A percentile compares a stretch with the other conserved stretches of the same genome.
phyloP scores from a whole-genome alignment of 2,329 filamentous ascomycete genomes.

The Coleophoma eucalyptorum region DNA sequence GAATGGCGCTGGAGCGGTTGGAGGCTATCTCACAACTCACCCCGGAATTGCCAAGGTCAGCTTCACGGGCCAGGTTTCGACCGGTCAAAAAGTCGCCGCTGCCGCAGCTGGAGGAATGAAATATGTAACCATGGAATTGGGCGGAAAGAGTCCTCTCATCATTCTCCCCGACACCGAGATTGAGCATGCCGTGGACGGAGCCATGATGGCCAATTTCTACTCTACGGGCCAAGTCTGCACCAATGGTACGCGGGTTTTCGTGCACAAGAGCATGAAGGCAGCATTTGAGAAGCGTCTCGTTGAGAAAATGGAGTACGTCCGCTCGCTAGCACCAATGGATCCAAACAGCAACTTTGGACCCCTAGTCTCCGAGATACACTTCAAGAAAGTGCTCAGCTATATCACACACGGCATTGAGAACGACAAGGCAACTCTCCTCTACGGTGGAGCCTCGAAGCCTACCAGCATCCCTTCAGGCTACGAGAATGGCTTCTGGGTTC shows the following conservation, averaged over 20 bases:
- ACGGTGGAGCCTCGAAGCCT: conserved; percentile 63
- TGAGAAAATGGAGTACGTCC: conserved; percentile 65
- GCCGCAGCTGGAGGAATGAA: conserved; percentile 78
- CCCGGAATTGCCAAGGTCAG: conserved; percentile 76
- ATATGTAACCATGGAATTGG: conserved; percentile 88
- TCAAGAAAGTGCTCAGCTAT: conserved; percentile 74
- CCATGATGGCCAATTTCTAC: conserved; percentile 94
- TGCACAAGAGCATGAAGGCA: conserved; percentile 61
- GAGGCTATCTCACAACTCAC: conserved; percentile 71
- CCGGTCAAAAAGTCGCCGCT: conserved; percentile 76
- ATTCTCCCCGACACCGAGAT: conserved; percentile 77
- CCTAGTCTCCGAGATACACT: conserved; percentile 70
- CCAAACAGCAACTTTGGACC: conserved; percentile 78
- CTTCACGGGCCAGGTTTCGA: conserved; percentile 84
- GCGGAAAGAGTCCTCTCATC: conserved; percentile 79
- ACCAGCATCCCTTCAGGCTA: conserved; percentile 27
- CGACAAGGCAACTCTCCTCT: conserved; percentile 72
- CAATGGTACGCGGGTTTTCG: conserved; percentile 85
- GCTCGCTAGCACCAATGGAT: conserved; percentile 71
- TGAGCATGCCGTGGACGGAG: conserved; percentile 78
- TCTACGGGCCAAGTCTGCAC: conserved; percentile 90
- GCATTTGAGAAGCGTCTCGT: conserved; percentile 67
- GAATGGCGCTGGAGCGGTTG: conserved; percentile 75
- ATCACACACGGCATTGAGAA: conserved; percentile 70
- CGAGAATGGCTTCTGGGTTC: conserved; percentile 73